These are phyloP conservation scores for Geum urbanum DNA, from an alignment of 306 rosid genomes.

Conservation along the genomic window DNA sequence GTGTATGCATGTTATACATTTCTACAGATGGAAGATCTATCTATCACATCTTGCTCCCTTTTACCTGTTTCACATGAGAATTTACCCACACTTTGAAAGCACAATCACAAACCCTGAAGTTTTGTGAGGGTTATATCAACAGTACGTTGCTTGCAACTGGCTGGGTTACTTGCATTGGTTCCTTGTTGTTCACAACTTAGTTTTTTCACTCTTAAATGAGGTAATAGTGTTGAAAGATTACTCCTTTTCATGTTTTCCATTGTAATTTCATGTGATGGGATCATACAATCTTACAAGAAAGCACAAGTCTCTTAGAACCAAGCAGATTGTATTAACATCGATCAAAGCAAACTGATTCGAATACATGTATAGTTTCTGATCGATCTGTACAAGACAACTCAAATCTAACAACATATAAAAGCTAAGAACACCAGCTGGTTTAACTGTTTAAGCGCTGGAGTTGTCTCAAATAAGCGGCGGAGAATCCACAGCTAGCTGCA, in stretches of 20 bases:
- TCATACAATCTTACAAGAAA: not conserved
- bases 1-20: not conserved
- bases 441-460: not conserved
- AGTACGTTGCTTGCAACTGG: not conserved
- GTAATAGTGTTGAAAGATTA: slow-evolving; percentile 5
- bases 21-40: not conserved
- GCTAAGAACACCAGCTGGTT: not conserved
- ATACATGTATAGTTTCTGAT: not conserved
- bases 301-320: slow-evolving; percentile 9
- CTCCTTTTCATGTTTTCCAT: not conserved
- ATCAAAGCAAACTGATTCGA: not conserved
- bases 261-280: not conserved
- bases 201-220: not conserved
- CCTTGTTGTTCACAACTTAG: slow-evolving; percentile 8
- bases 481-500: not conserved
- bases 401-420: not conserved
- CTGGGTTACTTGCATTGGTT: not conserved
- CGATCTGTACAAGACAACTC: not conserved
- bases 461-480: not conserved
- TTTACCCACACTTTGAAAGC: not conserved
- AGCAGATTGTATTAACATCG: not conserved
- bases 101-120: slow-evolving; percentile 2
- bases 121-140: not conserved
- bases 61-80: not conserved
- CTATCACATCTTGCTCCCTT: not conserved